These are phyloP conservation scores for Plasmodium coatneyi DNA, from an alignment of 169 alveolate genomes.

Conservation along the genomic window DNA sequence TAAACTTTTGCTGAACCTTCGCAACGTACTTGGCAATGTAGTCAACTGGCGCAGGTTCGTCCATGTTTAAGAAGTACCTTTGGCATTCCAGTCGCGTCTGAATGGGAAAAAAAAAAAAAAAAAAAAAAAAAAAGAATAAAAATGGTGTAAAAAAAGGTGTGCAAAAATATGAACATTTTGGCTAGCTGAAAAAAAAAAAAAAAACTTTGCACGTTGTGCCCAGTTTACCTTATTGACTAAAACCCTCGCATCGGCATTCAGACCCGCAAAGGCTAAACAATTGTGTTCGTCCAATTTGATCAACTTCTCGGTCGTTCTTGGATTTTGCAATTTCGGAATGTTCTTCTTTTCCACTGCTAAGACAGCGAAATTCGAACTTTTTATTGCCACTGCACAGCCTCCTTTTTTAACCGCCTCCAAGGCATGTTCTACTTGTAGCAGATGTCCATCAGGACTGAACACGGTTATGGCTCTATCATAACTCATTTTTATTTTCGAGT, in stretches of 20 bases:
- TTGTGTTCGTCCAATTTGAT: slow-evolving; percentile 94
- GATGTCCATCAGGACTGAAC: slow-evolving; percentile 99
- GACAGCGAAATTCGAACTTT: slow-evolving; percentile 95
- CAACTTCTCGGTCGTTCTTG: slow-evolving; percentile 92
- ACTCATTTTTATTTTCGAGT: slow-evolving; percentile 78
- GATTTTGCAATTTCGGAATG: slow-evolving; percentile 96
- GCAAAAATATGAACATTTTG: neutral
- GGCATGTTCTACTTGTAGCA: slow-evolving; percentile 99
- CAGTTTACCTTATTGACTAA: slow-evolving; percentile 90
- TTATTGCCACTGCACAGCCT: slow-evolving; percentile 96
- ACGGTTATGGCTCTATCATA: slow-evolving; percentile 99
- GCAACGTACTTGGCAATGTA: slow-evolving; percentile 96
- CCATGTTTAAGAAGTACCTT: slow-evolving; percentile 94
- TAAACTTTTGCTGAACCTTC: slow-evolving; percentile 94
- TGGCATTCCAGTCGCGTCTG: slow-evolving; percentile 97
- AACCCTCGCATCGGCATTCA: slow-evolving; percentile 99
- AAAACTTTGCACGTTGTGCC: neutral
- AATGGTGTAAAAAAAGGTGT: neutral
- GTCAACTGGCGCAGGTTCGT: slow-evolving; percentile 96
- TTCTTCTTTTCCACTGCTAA: slow-evolving; percentile 98
- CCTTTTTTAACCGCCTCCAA: slow-evolving; percentile 98
- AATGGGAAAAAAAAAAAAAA: neutral
- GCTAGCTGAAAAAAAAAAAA: neutral
- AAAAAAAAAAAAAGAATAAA: neutral
- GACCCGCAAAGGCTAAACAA: slow-evolving; percentile 98